phyloP scores from a whole-genome alignment of 2,329 filamentous ascomycete species.

The Emmonsiellopsis sp. region DNA sequence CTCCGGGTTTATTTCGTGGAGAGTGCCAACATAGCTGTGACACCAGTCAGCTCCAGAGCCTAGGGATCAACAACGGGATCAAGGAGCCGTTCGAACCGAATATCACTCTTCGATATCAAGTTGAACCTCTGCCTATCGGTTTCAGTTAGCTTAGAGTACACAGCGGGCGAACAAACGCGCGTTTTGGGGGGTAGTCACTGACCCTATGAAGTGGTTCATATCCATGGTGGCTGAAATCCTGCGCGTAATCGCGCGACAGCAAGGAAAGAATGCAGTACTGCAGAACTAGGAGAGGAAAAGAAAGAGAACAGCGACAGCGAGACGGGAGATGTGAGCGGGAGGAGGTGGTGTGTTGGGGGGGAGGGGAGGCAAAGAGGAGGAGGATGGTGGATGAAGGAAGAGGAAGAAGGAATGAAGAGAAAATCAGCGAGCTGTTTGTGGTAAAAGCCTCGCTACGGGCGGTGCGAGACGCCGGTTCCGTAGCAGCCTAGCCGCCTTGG shows the following conservation, averaged over 20 bases:
- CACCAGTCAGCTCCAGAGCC: conserved; percentile 25
- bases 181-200: conserved; percentile 18
- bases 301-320: conserved; percentile 9
- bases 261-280: background rate
- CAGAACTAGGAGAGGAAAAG: conserved; percentile 13
- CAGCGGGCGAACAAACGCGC: conserved; percentile 8
- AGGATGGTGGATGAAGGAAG: conserved; percentile 15
- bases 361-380: conserved; percentile 12
- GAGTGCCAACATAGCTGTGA: conserved; percentile 79
- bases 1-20: conserved; percentile 97
- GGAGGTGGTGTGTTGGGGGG: conserved; percentile 6
- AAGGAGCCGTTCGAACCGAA: conserved; percentile 53
- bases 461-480: conserved; percentile 1
- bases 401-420: background rate
- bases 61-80: conserved; percentile 6
- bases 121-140: conserved; percentile 74
- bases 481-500: background rate
- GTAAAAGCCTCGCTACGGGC: conserved; percentile 10
- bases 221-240: conserved; percentile 28
- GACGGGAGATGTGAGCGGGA: conserved; percentile 4
- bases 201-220: conserved; percentile 43
- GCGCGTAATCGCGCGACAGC: conserved; percentile 23
- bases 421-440: conserved; percentile 9
- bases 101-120: conserved; percentile 93
- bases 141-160: conserved; percentile 27